A percentile compares a stretch with the other conserved stretches of the same genome.
Evolutionary conservation across 345 rosid genomes (phyloP).

Genomic region (Gossypium raimondii): DNA sequence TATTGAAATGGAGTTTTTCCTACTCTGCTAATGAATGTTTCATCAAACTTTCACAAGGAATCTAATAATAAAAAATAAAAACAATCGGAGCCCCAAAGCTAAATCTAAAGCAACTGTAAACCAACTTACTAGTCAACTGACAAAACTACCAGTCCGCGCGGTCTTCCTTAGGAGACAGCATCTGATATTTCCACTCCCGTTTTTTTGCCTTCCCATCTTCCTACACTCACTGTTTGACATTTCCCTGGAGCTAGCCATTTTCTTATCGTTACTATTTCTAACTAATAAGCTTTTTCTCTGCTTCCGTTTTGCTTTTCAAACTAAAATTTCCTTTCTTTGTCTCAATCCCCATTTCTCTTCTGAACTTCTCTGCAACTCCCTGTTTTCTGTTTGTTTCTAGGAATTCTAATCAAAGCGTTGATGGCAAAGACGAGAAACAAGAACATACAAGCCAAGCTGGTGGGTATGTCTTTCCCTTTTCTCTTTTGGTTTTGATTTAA

Average conservation of each 20-base stretch:
- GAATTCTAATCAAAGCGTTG: slow-evolving; percentile 6
- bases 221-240: background rate
- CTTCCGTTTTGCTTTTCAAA: slow-evolving; percentile 13
- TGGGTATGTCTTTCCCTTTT: slow-evolving; percentile 57
- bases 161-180: background rate
- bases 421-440: slow-evolving; percentile 57
- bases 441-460: slow-evolving; percentile 88
- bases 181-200: background rate
- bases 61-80: background rate
- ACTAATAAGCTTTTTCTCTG: background rate
- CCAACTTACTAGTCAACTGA: slow-evolving; percentile 29
- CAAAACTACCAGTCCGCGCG: slow-evolving; percentile 28
- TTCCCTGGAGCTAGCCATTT: slow-evolving; percentile 4
- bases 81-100: slow-evolving; percentile 4
- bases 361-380: background rate
- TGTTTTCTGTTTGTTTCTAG: background rate
- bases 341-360: background rate
- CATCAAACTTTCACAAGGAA: no score
- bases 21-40: no score
- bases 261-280: background rate
- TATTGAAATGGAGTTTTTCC: no score
- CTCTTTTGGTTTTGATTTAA: background rate
- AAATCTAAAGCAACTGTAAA: background rate
- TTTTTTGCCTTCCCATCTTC: background rate
- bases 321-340: background rate